Evolutionary conservation across 371 early-diverging fungal species (phyloP), one percentile per base, ranked within the genome.

Genomic region (Mortierella sp.): DNA sequence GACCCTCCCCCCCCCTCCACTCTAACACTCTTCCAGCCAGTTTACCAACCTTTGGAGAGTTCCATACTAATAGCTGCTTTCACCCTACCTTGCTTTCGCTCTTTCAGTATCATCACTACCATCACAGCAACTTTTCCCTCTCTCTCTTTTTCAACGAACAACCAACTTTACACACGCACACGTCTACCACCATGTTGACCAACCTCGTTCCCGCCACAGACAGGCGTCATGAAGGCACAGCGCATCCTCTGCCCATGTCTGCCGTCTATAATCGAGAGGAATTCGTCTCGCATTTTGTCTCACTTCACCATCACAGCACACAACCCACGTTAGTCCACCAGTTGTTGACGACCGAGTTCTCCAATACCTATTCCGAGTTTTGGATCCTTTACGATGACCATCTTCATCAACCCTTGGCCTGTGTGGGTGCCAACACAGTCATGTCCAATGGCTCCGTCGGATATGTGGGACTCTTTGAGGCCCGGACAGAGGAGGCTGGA

Each of bases 381-480:
- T 79, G 80, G 80, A 73, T 79, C 47, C 53, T 70, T 25, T 79
- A 73, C 21, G 80, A 79, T 44, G 68, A 70, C 15, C 3, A 37
- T 9, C 15, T 62, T 43, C 44, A 70, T 37, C 73, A 55, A 15
- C 80, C 80, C 7, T 18, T 79, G 25, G 80, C 80, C 6, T 79
- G 80, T 50, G 73, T 64, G 1, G 80, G 56, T 1, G 80, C 80
- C 43, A 79, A 79, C 25, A 79, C 80, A 1, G 80, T 66, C 58
- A 73, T 79, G 47, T 69, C 80, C 1, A 67, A 79, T 25, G n/a
- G 6, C 9, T 70, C 80, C 12, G 67, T 73, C 4, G 80, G 80
- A 12, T 79, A 79, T 15, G 70, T 79, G 18, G 74, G 80, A 3
- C 70, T 79, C 18, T 79, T 79, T 64, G 80, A 79, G 60, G 80